Conservation (phyloP, 2,329 filamentous ascomycete species). For the Ophidiomyces ophidiicola region DNA sequence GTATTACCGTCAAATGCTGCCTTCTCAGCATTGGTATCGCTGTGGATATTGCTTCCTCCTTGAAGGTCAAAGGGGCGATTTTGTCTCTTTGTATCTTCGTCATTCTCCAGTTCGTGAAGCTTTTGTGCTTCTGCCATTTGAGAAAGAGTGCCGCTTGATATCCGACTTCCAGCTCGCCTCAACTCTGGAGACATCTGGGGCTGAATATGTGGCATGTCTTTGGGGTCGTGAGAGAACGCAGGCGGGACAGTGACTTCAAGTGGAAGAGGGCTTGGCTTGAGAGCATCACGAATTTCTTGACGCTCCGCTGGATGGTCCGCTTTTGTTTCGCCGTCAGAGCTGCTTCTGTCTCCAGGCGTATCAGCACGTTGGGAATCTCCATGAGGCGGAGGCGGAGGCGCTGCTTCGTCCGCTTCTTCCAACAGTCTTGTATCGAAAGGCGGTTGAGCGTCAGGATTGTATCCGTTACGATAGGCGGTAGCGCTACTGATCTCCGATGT, state of each 20-base stretch:
- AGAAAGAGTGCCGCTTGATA: conserved; percentile 68
- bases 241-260: conserved; percentile 69
- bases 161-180: conserved; percentile 66
- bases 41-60: not conserved
- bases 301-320: conserved; percentile 16
- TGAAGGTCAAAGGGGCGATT: not conserved
- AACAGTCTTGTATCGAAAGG: conserved; percentile 11
- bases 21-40: conserved; percentile 22
- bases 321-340: conserved; percentile 29
- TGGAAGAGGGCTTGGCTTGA: conserved; percentile 47
- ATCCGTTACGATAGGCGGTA: conserved; percentile 1
- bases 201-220: conserved; percentile 54
- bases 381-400: conserved; percentile 30
- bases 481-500: conserved; percentile 24
- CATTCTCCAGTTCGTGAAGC: conserved; percentile 31
- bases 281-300: conserved; percentile 26
- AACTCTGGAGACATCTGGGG: conserved; percentile 66
- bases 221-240: conserved; percentile 62
- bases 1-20: conserved; percentile 23
- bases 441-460: conserved; percentile 13
- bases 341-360: conserved; percentile 27
- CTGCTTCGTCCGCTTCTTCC: conserved; percentile 20
- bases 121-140: conserved; percentile 64
- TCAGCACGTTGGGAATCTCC: conserved; percentile 22
- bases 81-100: conserved; percentile 22